Conservation (phyloP, 345 rosid species). For the Laguncularia racemosa region DNA sequence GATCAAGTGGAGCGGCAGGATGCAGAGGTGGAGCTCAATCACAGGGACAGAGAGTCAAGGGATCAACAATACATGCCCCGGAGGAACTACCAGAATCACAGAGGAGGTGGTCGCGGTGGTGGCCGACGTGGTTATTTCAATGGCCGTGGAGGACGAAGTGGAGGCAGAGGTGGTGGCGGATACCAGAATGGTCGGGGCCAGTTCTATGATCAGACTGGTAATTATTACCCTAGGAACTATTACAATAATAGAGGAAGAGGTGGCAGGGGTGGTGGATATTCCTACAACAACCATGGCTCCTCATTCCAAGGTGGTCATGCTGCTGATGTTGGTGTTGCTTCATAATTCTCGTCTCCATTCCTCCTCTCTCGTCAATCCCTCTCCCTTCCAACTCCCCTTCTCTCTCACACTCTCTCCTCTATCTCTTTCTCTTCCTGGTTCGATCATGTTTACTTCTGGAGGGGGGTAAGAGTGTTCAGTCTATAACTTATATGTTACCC, state of each 20-base stretch:
- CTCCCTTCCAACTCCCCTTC: too few species aligned
- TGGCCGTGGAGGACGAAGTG: slow-evolving; percentile 66
- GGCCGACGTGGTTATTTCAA: slow-evolving; percentile 60
- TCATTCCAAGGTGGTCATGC: slow-evolving; percentile 42
- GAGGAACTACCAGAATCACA: slow-evolving; percentile 56
- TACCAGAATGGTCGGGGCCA: slow-evolving; percentile 64
- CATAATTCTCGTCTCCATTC: slow-evolving; percentile 12
- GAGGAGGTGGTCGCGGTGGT: slow-evolving; percentile 63
- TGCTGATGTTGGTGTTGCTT: slow-evolving; percentile 41
- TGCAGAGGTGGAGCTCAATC: slow-evolving; percentile 28
- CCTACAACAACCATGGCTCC: slow-evolving; percentile 30
- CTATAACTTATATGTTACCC: too few species aligned
- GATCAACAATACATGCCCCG: slow-evolving; percentile 49
- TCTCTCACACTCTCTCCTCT: too few species aligned
- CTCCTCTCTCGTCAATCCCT: too few species aligned
- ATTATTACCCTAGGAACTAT: slow-evolving; percentile 61
- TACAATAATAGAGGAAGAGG: slow-evolving; percentile 60
- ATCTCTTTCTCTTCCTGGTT: too few species aligned
- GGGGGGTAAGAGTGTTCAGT: too few species aligned
- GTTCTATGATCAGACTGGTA: slow-evolving; percentile 57
- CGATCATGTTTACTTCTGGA: too few species aligned
- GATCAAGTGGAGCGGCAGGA: slow-evolving; percentile 32
- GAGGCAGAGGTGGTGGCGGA: slow-evolving; percentile 60
- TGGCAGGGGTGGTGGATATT: slow-evolving; percentile 42
- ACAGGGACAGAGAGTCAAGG: slow-evolving; percentile 29